phyloP scores from a whole-genome alignment of 2,329 filamentous ascomycete species.

The Leptodontidium sp. region DNA sequence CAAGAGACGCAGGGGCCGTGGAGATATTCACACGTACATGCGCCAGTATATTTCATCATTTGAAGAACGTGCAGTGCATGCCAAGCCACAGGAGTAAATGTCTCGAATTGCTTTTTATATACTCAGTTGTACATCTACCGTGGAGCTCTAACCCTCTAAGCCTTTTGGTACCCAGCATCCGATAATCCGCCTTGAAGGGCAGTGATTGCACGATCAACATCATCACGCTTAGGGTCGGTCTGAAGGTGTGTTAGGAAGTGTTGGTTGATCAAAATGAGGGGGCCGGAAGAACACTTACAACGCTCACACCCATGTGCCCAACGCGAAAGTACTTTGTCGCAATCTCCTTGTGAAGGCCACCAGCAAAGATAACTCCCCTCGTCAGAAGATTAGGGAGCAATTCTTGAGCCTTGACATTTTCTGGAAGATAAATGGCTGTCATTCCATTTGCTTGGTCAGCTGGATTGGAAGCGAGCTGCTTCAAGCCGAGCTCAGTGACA shows the following conservation, averaged over 20 bases:
- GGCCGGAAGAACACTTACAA: constrained; percentile 59
- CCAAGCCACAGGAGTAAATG: constrained; percentile 15
- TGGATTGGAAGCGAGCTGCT: constrained; percentile 83
- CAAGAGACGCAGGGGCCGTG: not conserved
- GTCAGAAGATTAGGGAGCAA: constrained; percentile 84
- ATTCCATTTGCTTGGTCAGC: constrained; percentile 96
- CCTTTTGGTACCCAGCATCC: constrained; percentile 72
- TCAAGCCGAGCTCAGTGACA: constrained; percentile 80
- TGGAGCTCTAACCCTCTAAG: constrained; percentile 33
- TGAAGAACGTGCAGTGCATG: not conserved
- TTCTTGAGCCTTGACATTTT: constrained; percentile 80
- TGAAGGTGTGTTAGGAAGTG: constrained; percentile 45
- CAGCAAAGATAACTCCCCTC: constrained; percentile 92
- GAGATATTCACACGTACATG: constrained; percentile 21
- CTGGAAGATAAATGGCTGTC: constrained; percentile 96
- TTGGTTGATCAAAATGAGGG: not conserved
- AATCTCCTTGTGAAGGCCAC: constrained; percentile 95
- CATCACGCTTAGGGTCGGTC: constrained; percentile 78
- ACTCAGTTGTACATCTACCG: constrained; percentile 1
- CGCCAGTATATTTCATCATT: constrained; percentile 30
- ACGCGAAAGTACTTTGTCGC: constrained; percentile 93
- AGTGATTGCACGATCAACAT: constrained; percentile 85
- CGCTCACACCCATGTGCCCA: constrained; percentile 96
- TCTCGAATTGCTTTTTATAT: constrained; percentile 32
- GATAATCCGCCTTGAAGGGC: constrained; percentile 77